Base-by-base conservation (phyloP, 2,329 filamentous ascomycete genomes). In the Diplodia sapinea region DNA sequence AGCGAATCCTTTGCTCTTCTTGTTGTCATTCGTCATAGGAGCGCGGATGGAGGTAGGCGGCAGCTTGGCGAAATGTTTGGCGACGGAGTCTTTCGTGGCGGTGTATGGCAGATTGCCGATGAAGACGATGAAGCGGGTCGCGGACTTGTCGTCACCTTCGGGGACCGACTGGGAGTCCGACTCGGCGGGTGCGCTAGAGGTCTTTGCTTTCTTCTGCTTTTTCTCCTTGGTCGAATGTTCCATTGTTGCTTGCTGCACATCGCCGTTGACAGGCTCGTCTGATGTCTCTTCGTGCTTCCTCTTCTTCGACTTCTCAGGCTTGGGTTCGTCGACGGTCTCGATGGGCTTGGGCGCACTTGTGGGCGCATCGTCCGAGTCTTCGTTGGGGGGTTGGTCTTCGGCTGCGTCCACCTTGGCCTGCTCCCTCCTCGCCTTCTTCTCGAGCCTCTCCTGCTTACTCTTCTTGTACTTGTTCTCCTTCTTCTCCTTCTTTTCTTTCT, bases 91-190 rank as follows among this genome's bases (percentile, higher is more conserved):
- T 63, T 85, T 84, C 4, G 90, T 97, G 50, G 93, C 91, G 69
- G 85, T 89, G 86, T 88, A 97, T 61, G 94, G 94, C 6, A 98
- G 89, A 81, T 97, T 97, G 77, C 94, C 92, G 71, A 94, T 88
- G 80, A 95, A 95, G 73, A 90, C 87, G 69, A 93, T 92, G 82
- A 92, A 93, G 69, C 90, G 86, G 17, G 82, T 77, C 68, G 83
- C 83, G 70, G 72, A 64, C n/a, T 70, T 71, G 31, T 72, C 70
- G n/a, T 55, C n/a, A 8, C 69, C 71, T 13, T 71, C 72, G 29
- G 73, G 71, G 40, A 59, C 67, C 62, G 73, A 69, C 43, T 74
- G 0, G 2, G 73, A 70, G 38, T 68, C 69, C 13, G 68, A 52
- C 36, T 70, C 67, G n/a, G 65, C 66, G 20, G 70, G 71, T 38